Evolutionary conservation across 306 rosid species (phyloP).

Genomic region (Chamaecrista fasciculata): DNA sequence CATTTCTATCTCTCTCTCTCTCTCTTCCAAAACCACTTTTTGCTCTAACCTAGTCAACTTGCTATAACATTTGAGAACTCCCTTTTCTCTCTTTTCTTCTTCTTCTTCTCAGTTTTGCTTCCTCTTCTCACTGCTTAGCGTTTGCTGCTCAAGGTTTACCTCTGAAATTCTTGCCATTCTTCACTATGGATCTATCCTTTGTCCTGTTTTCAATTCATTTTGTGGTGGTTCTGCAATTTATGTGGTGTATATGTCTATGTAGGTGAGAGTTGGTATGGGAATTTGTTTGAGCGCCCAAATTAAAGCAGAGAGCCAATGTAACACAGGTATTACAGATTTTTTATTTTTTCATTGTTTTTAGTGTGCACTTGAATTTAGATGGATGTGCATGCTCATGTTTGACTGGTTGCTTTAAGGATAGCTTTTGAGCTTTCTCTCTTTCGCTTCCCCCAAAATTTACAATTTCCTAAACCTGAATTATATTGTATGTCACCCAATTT

Average conservation of each 20-base stretch:
- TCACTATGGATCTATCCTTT: background rate
- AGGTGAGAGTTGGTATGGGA: slow-evolving; percentile 49
- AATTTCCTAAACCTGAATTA: background rate
- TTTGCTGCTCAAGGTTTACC: background rate
- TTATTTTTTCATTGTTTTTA: background rate
- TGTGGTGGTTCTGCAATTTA: slow-evolving; percentile 17
- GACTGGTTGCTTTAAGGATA: background rate
- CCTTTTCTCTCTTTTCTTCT: background rate
- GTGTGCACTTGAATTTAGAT: background rate
- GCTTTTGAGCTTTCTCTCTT: slow-evolving; percentile 8
- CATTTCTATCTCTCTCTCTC: background rate
- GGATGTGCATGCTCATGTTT: slow-evolving; percentile 3
- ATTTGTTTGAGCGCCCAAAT: slow-evolving; percentile 56
- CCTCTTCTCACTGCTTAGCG: background rate
- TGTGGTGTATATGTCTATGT: slow-evolving; percentile 9
- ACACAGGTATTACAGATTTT: slow-evolving; percentile 39
- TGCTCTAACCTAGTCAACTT: background rate
- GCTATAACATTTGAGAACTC: background rate
- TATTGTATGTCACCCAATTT: background rate
- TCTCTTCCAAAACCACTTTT: background rate
- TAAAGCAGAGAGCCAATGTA: slow-evolving; percentile 48
- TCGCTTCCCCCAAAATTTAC: background rate
- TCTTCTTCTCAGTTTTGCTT: background rate
- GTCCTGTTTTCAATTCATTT: background rate
- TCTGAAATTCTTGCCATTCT: background rate